These are phyloP conservation scores for Glycyrrhiza uralensis DNA, from an alignment of 306 rosid genomes.

Conservation along the genomic window DNA sequence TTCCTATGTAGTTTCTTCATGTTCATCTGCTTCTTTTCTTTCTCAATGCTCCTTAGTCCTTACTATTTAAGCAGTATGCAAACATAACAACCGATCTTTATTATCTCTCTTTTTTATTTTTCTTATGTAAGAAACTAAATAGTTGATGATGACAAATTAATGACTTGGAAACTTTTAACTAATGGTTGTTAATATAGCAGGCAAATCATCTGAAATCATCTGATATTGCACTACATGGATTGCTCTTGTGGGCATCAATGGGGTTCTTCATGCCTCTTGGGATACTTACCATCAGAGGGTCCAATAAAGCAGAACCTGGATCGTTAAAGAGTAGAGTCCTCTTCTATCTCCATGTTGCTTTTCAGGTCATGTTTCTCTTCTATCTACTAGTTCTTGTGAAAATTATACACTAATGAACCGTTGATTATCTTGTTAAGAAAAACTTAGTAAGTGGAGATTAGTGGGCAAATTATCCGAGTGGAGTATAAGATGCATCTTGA, in stretches of 20 bases:
- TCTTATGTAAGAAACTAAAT: background rate
- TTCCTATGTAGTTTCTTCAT: background rate
- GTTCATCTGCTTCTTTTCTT: slow-evolving; percentile 1
- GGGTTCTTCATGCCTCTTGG: slow-evolving; percentile 86
- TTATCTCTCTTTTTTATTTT: background rate
- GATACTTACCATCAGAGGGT: slow-evolving; percentile 66
- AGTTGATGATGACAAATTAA: slow-evolving; percentile 14
- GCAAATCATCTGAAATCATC: slow-evolving; percentile 50
- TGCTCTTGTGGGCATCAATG: slow-evolving; percentile 82
- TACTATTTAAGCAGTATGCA: background rate
- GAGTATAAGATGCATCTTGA: slow-evolving; percentile 33
- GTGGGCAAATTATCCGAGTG: slow-evolving; percentile 13
- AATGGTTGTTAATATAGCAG: slow-evolving; percentile 26
- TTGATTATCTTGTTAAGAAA: slow-evolving; percentile 15
- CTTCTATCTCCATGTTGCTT: slow-evolving; percentile 76
- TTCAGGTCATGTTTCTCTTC: slow-evolving; percentile 59
- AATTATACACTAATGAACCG: background rate
- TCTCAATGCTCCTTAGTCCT: background rate
- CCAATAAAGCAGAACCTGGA: slow-evolving; percentile 45
- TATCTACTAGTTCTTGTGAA: background rate
- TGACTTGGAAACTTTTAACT: background rate
- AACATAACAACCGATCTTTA: background rate
- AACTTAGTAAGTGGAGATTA: background rate
- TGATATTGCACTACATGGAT: slow-evolving; percentile 72
- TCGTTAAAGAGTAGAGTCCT: slow-evolving; percentile 48